Evolutionary conservation across 257 asterid species (phyloP).

Genomic region (Solanum pimpinellifolium): DNA sequence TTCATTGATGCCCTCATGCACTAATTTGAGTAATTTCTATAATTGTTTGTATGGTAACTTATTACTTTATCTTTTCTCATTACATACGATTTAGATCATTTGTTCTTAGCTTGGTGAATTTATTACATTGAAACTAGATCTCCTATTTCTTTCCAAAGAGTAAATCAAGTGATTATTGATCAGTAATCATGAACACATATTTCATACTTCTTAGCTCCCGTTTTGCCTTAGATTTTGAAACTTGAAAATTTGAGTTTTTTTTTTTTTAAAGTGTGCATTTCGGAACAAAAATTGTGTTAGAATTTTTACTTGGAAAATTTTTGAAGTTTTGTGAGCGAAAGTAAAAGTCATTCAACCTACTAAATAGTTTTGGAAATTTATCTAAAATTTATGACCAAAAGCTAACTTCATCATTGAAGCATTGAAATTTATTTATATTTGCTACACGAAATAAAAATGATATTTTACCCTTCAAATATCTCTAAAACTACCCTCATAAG

Average conservation of each 20-base stretch:
- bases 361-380: not conserved
- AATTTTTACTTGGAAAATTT: not conserved
- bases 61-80: not conserved
- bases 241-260: not conserved
- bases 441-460: not conserved
- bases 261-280: not conserved
- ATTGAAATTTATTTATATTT: no score
- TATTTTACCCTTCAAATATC: not conserved
- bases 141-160: not conserved
- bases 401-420: not conserved
- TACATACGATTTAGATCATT: not conserved
- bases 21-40: no score
- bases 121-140: not conserved
- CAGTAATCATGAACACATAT: not conserved
- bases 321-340: not conserved
- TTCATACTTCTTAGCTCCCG: not conserved
- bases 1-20: not conserved
- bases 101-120: not conserved
- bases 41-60: not conserved
- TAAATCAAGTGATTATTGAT: not conserved
- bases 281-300: not conserved
- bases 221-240: not conserved
- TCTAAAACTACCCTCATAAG: not conserved
- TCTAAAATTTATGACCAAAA: not conserved
- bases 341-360: not conserved